Evolutionary conservation across 306 rosid species (phyloP), one percentile per base, ranked within the genome.

Genomic region (Macrotyloma uniflorum): DNA sequence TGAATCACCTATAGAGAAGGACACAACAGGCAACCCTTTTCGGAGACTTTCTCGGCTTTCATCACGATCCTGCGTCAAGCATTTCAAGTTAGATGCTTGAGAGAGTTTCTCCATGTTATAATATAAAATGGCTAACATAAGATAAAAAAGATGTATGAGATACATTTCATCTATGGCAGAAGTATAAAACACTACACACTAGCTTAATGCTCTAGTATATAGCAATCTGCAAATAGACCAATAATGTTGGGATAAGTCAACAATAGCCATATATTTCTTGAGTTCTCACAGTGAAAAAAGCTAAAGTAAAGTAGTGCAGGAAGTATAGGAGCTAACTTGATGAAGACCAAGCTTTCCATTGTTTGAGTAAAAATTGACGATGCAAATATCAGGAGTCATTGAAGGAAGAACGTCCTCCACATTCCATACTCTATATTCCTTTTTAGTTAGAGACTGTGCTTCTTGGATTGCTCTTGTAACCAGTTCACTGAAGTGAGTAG

Each of bases 1-100:
- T 14, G 98, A 73, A 87, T 93, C 89, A 11, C 93, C 97, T 33
- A 89, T n/a, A 4, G 90, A 89, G 45, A 93, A 69, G 45, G 96
- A 89, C 42, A 90, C 91, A 3, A 93, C 94, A 1, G 93, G 94
- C 77, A 93, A 87, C 58, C 89, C 88, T 15, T 80, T 74, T 2
- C 0, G 55, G 9, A 90, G 86, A 83, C 88, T 87, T 70, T 83
- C 79, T 42, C 32, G 45, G 45, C 97, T 89, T 83, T 93, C 97
- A 69, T 91, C 92, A 6, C 91, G 86, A 55, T 93, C 95, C 93
- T 87, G 77, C 58, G 77, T 38, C 63, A 61, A 32, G 22, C 45
- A 30, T 68, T 76, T 35, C 59, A 51, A 2, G 40, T 23, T 20
- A 28, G 67, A 73, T 11, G 53, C 18, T 1, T n/a, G 13, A 42